phyloP scores from a whole-genome alignment of 352 stramenopile species.

The Plasmopara viticola region DNA sequence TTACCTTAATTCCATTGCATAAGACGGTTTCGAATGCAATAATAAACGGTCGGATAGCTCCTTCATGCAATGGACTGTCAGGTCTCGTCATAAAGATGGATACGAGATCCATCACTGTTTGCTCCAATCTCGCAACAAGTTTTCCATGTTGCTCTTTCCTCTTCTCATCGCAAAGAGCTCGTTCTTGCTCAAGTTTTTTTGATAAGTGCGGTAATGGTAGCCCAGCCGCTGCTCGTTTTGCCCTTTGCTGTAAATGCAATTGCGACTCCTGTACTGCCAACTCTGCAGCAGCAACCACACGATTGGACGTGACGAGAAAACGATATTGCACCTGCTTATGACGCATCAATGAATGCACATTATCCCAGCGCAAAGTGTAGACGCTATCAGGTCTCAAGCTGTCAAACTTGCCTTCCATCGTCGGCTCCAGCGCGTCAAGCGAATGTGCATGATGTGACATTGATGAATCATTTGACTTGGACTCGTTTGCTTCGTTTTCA shows the following conservation, averaged over 20 bases:
- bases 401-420: slow-evolving; percentile 18
- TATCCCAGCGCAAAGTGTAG: no score
- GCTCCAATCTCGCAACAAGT: no score
- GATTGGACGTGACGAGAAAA: slow-evolving; percentile 35
- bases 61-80: slow-evolving; percentile 69
- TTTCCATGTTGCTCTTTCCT: not conserved
- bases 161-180: slow-evolving; percentile 26
- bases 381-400: not conserved
- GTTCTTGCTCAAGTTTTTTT: slow-evolving; percentile 33
- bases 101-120: no score
- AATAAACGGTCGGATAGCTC: slow-evolving; percentile 49
- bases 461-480: no score
- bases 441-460: no score
- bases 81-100: slow-evolving; percentile 50
- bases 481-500: not conserved
- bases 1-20: slow-evolving; percentile 59
- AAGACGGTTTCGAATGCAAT: slow-evolving; percentile 60
- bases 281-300: slow-evolving; percentile 40
- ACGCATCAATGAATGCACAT: no score
- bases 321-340: slow-evolving; percentile 39
- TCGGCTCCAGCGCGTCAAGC: no score
- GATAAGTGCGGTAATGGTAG: slow-evolving; percentile 10
- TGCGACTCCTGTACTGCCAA: slow-evolving; percentile 19
- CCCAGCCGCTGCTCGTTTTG: slow-evolving; percentile 15
- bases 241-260: slow-evolving; percentile 8